Conservation (phyloP, 495 filamentous ascomycete genomes). For the Aspergillus haitiensis region DNA sequence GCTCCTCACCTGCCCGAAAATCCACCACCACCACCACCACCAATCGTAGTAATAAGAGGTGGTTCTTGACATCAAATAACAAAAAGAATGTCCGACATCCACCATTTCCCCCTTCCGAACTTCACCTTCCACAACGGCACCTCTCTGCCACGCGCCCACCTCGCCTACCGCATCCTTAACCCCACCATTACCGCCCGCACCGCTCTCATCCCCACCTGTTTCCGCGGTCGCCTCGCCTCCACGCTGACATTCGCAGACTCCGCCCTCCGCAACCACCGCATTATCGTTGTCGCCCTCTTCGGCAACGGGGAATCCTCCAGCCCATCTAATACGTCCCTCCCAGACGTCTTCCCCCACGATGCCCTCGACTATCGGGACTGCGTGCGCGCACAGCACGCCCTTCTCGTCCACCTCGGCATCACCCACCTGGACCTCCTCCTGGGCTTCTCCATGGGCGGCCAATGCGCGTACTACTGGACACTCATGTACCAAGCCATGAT, state of each 20-base stretch:
- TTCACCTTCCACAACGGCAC: constrained; percentile 41
- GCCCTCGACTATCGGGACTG: constrained; percentile 58
- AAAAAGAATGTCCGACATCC: constrained; percentile 1
- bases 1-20: not conserved
- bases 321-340: constrained; percentile 63
- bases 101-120: constrained; percentile 36
- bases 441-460: constrained; percentile 67
- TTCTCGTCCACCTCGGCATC: constrained; percentile 55
- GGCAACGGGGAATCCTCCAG: constrained; percentile 67
- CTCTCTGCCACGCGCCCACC: constrained; percentile 32
- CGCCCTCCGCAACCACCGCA: constrained; percentile 51
- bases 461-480: constrained; percentile 63
- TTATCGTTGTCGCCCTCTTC: constrained; percentile 63
- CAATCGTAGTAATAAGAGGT: no score
- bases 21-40: not conserved
- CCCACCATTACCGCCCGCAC: constrained; percentile 33
- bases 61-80: not conserved
- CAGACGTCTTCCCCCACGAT: no score
- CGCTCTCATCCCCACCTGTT: constrained; percentile 50
- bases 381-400: constrained; percentile 57
- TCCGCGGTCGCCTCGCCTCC: constrained; percentile 42
- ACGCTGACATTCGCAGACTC: constrained; percentile 50
- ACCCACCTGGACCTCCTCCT: constrained; percentile 53
- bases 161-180: constrained; percentile 49
- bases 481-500: constrained; percentile 61